phyloP scores from a whole-genome alignment of 306 rosid genomes.

The Castanopsis chinensis region DNA sequence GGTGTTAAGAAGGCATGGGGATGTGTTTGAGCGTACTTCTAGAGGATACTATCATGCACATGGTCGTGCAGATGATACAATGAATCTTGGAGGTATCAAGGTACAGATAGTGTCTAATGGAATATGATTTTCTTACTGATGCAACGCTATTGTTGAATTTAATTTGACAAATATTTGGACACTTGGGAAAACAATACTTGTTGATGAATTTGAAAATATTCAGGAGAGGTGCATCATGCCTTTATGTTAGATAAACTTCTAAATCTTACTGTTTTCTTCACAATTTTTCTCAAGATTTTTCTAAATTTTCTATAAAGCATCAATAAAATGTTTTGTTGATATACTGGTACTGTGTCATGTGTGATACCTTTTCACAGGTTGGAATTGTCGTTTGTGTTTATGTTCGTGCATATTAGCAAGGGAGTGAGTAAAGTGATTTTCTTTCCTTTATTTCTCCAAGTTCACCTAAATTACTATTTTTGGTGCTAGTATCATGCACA shows the following conservation, averaged over 20 bases:
- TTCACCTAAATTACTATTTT: too few species aligned
- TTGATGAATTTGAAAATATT: background rate
- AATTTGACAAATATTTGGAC: background rate
- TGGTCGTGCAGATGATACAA: constrained; percentile 96
- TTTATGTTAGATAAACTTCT: background rate
- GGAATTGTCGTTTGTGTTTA: background rate
- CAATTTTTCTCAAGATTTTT: background rate
- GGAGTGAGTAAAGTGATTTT: background rate
- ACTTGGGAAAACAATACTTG: background rate
- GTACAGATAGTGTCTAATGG: constrained; percentile 31
- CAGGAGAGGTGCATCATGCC: background rate
- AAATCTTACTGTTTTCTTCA: background rate
- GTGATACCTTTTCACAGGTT: background rate
- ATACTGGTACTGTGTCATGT: background rate
- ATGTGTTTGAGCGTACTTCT: constrained; percentile 77
- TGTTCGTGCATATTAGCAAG: background rate
- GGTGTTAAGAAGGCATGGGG: constrained; percentile 93
- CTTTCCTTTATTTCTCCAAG: too few species aligned
- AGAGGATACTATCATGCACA: constrained; percentile 89
- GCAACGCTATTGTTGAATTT: background rate
- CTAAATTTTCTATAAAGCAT: background rate
- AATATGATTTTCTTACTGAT: background rate
- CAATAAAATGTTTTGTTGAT: background rate
- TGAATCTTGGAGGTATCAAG: constrained; percentile 99
- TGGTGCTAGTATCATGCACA: too few species aligned